Evolutionary conservation across 805 yeast genomes (phyloP), one percentile per base, ranked within the genome.

Genomic region (Kazachstania viticola): DNA sequence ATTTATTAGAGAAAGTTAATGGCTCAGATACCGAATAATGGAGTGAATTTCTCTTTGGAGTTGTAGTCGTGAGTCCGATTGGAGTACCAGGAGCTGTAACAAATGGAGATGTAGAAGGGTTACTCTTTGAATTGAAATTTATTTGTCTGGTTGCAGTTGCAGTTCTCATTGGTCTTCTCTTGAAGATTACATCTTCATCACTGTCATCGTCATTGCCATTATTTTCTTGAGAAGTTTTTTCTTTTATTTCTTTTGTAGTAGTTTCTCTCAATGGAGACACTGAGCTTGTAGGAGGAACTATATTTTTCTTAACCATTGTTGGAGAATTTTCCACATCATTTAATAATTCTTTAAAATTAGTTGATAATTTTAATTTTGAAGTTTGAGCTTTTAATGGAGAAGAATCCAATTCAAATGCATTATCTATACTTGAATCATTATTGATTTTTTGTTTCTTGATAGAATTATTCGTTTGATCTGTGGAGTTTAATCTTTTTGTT

Each of bases 21-120:
- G 35, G 32, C 9, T 37, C 37, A 17, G 33, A 22, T 3, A 25
- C 36, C 2, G 38, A 25, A 11, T 33, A 29, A 3, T 34, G 32
- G 9, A 35, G 25, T n/a, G 40, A 9, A 19, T 8, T 19, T 11
- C 11, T 19, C 14, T 23, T 23, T 19, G 7, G 7, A 11, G 22
- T 8, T 7, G 22, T 19, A 19, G 7, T 19, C 22, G 7, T 19
- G 9, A 19, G 11, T 8, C 22, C 22, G n/a, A 40, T 18, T 5
- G 60, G 58, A 1, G 60, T 54, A 11, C 50, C 49, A 14, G 59
- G 58, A 3, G 58, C 58, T 9, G 58, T 54, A 12, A 49, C 51
- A 34, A 51, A 52, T 2, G 57, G 53, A 3, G 56, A 50, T 11
- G 55, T 38, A 3, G 41, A 33, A 2, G 42, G 32, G 16, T 41